These are phyloP conservation scores for Herpetomonas samuelpessoai DNA, from an alignment of 208 protist species.

Conservation along the genomic window DNA sequence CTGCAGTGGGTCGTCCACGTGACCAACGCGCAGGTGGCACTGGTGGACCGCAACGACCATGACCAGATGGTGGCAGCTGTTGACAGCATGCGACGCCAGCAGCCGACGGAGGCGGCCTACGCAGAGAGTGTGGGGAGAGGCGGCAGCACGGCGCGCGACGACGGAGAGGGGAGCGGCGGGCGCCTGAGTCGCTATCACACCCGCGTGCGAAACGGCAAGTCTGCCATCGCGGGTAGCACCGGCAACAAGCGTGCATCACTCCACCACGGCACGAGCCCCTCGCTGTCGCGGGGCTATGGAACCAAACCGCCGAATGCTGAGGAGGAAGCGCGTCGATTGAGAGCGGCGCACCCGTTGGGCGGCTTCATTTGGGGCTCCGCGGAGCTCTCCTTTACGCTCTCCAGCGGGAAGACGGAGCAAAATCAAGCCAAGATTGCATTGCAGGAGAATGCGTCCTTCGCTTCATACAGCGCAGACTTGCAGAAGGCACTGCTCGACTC, in stretches of 20 bases:
- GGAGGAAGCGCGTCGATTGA: background rate
- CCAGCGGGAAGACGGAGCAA: constrained; percentile 48
- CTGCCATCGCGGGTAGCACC: background rate
- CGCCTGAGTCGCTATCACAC: background rate
- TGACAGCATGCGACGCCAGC: constrained; percentile 2
- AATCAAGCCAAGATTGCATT: constrained; percentile 35
- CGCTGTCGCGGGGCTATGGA: no score
- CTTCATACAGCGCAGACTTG: constrained; percentile 38
- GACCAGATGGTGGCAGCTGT: constrained; percentile 48
- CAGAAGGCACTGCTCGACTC: constrained; percentile 52
- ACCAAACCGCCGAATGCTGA: constrained; percentile 12
- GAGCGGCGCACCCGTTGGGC: constrained; percentile 28
- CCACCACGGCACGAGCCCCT: no score
- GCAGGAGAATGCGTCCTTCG: constrained; percentile 29
- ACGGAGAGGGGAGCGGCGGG: background rate
- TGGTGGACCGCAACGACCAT: constrained; percentile 86
- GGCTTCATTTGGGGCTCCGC: constrained; percentile 86
- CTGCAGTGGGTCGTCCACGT: constrained; percentile 65
- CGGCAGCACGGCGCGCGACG: background rate
- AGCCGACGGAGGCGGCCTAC: background rate
- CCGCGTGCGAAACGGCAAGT: background rate
- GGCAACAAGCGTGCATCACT: background rate
- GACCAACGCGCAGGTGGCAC: constrained; percentile 55
- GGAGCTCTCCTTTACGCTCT: constrained; percentile 70
- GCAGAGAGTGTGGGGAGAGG: background rate